A percentile compares a stretch with the other conserved stretches of the same genome.
These are phyloP conservation scores for Thyridium curvatum DNA, from an alignment of 2,329 filamentous ascomycete genomes.

Conservation along the genomic window DNA sequence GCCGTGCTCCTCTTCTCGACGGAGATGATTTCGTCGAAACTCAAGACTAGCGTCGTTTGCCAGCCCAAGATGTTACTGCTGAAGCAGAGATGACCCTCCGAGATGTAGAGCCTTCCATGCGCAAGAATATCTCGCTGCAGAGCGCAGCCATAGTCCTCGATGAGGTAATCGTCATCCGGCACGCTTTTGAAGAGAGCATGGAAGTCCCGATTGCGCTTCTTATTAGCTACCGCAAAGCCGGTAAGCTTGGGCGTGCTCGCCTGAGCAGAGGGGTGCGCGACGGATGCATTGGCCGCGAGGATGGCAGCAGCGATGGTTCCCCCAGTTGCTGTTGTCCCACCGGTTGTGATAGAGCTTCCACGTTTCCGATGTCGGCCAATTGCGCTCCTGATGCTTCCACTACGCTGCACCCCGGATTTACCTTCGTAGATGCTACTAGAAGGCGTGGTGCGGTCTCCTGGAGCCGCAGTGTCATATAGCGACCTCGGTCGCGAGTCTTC, in stretches of 20 bases:
- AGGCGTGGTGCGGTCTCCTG: constrained; percentile 60
- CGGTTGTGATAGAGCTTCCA: constrained; percentile 71
- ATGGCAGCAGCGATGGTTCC: constrained; percentile 68
- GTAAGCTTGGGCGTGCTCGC: constrained; percentile 71
- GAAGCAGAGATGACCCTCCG: constrained; percentile 95
- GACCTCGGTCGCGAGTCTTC: constrained; percentile 34
- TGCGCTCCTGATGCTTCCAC: constrained; percentile 61
- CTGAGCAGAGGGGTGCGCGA: constrained; percentile 56
- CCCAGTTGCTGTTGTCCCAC: constrained; percentile 39
- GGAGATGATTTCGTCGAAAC: constrained; percentile 94
- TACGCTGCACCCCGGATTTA: constrained; percentile 54
- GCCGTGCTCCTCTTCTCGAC: constrained; percentile 97
- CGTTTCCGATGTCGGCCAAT: constrained; percentile 58
- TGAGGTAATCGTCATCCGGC: constrained; percentile 94
- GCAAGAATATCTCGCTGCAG: constrained; percentile 92
- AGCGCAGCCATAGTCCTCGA: constrained; percentile 97
- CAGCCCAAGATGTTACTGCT: constrained; percentile 98
- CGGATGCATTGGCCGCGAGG: constrained; percentile 60
- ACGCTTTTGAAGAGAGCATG: constrained; percentile 92
- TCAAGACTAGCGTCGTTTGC: constrained; percentile 96
- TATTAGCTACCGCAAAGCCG: constrained; percentile 92
- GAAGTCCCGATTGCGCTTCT: constrained; percentile 93
- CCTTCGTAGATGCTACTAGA: constrained; percentile 59
- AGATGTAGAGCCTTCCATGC: constrained; percentile 90
- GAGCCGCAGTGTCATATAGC: constrained; percentile 39